A percentile compares a stretch with the other conserved stretches of the same genome.
phyloP scores from a whole-genome alignment of 2,329 filamentous ascomycete species.

The Furcasterigmium furcatum region DNA sequence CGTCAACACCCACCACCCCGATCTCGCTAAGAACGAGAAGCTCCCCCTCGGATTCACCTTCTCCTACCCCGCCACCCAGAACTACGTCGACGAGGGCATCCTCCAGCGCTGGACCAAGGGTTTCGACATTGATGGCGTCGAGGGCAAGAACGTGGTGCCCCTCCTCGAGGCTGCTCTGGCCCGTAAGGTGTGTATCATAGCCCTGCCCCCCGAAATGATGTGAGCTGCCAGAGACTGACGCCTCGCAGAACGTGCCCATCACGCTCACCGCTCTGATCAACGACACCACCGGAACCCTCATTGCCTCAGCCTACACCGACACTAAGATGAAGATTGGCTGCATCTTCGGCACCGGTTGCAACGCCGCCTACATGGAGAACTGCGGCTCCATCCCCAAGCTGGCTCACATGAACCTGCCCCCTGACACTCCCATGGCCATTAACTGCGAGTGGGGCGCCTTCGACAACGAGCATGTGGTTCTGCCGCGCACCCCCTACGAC shows the following conservation, averaged over 20 bases:
- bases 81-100: conserved; percentile 89
- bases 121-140: conserved; percentile 89
- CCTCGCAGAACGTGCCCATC: conserved; percentile 73
- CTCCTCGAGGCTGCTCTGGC: conserved; percentile 78
- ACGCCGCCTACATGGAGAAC: conserved; percentile 97
- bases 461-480: conserved; percentile 86
- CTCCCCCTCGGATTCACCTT: conserved; percentile 92
- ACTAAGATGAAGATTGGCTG: conserved; percentile 89
- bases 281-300: conserved; percentile 94
- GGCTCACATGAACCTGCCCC: conserved; percentile 81
- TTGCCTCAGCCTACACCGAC: conserved; percentile 97
- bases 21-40: conserved; percentile 56
- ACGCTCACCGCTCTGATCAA: conserved; percentile 93
- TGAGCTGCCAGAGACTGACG: conserved; percentile 13
- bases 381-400: conserved; percentile 91
- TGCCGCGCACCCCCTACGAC: conserved; percentile 84
- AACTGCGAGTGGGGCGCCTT: conserved; percentile 98
- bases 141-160: conserved; percentile 86
- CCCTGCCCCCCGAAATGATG: too few species aligned
- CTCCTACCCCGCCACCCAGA: conserved; percentile 89
- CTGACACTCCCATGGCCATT: conserved; percentile 85
- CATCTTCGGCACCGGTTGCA: conserved; percentile 98
- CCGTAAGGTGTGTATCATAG: conserved; percentile 49
- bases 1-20: conserved; percentile 78
- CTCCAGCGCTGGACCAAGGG: conserved; percentile 97